A percentile compares a stretch with the other conserved stretches of the same genome.
Conservation (phyloP, 1,139 yeast species). For the Taiozyma sp. region DNA sequence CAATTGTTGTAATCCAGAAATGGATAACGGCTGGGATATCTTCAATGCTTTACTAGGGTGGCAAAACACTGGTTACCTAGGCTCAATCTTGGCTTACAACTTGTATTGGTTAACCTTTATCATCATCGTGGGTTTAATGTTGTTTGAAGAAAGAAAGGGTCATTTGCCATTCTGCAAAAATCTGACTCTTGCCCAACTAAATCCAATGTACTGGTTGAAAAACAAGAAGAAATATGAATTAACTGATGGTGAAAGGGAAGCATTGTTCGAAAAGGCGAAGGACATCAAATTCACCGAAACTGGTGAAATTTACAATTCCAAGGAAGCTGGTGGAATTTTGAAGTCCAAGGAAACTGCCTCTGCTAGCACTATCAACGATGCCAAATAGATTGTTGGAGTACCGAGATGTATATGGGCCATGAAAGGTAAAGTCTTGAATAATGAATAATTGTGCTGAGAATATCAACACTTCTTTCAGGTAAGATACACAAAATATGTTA, state of each 20-base stretch:
- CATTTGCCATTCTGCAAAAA: conserved; percentile 57
- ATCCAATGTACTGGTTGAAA: conserved; percentile 71
- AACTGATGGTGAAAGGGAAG: conserved; percentile 46
- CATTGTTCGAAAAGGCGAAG: conserved; percentile 45
- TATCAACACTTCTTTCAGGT: no score
- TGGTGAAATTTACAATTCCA: conserved; percentile 14
- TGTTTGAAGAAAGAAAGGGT: conserved; percentile 65
- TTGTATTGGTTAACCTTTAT: conserved; percentile 77
- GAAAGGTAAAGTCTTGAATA: no score
- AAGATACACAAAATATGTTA: no score
- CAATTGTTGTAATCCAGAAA: conserved; percentile 89
- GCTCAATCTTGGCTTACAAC: conserved; percentile 81
- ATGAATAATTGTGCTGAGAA: no score
- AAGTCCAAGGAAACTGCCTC: neutral
- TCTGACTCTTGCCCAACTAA: conserved; percentile 49
- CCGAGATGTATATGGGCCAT: neutral
- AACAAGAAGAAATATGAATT: conserved; percentile 61
- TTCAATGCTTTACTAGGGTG: conserved; percentile 85
- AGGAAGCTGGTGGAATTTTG: conserved; percentile 8
- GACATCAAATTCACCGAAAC: conserved; percentile 29
- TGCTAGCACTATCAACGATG: neutral
- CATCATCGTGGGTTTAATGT: conserved; percentile 48
- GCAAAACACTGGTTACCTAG: conserved; percentile 90
- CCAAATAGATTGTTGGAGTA: neutral
- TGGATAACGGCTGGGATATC: conserved; percentile 90